Percentiles rank a stretch among this genome's conserved stretches.
phyloP scores from a whole-genome alignment of 257 asterid species.

The Fraxinus quadrangulata region DNA sequence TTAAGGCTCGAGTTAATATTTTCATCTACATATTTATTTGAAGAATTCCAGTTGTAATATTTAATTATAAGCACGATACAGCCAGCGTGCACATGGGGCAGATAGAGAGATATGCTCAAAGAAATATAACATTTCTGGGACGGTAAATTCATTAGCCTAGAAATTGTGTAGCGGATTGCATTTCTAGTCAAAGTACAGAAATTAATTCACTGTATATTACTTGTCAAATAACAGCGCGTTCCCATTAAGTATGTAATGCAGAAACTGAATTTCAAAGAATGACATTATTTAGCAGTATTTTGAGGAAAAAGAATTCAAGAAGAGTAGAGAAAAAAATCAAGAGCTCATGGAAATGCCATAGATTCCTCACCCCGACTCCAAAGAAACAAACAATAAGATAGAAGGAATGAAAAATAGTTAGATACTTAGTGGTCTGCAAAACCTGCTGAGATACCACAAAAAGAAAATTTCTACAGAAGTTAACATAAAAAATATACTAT shows the following conservation, averaged over 20 bases:
- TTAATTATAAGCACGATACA: not conserved
- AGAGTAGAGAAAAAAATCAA: too few species aligned
- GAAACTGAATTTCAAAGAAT: not conserved
- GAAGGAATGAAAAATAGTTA: constrained; percentile 11
- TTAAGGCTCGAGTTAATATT: not conserved
- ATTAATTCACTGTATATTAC: not conserved
- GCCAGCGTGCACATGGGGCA: not conserved
- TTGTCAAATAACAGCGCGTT: not conserved
- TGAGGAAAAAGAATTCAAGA: not conserved
- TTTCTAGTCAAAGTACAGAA: not conserved
- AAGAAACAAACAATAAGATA: not conserved
- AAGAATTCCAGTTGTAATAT: not conserved
- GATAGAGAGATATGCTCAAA: not conserved
- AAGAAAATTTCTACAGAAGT: not conserved
- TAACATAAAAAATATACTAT: not conserved
- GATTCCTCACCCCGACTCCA: too few species aligned
- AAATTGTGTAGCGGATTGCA: not conserved
- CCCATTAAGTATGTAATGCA: not conserved
- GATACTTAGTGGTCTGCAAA: not conserved
- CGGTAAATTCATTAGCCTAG: not conserved
- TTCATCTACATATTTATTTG: not conserved
- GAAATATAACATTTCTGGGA: not conserved
- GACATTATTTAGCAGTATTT: not conserved
- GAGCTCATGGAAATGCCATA: too few species aligned
- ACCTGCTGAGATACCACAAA: not conserved